Evolutionary conservation across 139 green algal species (phyloP), one percentile per base, ranked within the genome.

Genomic region (Closterium sp.): DNA sequence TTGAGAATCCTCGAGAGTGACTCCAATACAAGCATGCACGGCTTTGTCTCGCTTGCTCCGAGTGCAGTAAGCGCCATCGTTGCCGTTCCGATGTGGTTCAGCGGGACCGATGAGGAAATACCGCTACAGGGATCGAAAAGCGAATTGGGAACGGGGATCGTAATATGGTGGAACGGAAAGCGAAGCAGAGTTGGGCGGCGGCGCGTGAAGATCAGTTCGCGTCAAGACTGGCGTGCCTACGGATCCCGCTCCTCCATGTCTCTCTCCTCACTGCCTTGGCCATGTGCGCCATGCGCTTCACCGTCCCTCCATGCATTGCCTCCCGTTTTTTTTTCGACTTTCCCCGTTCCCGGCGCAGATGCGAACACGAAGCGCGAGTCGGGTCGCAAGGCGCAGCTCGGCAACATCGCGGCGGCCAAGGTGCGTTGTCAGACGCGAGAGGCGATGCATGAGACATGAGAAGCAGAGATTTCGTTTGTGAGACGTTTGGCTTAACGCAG

Each of bases 371-470:
- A 99, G 93, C 94, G 98, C 3, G 98, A 99, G 45, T 96, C 95
- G 13, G 98, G 98, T 29, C 97, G 97, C 79, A 99, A 98, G 92
- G 98, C 98, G 9, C 98, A 99, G 96, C 90, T 97, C 31, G 97
- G 96, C 85, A 99, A 99, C 94, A 99, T 99, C 84, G 95, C 96
- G 85, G 98, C 98, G 5, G 98, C 97, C 31, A 99, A 99, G 97
- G 92, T 94, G 29, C n/a, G n/a, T n/a, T n/a, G n/a, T n/a, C n/a
- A 24, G 28, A 85, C 70, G 24, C 9, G 32, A 91, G 29, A 6
- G n/a, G n/a, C n/a, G n/a, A n/a, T n/a, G n/a, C 19, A 70, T 31
- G 31, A 28, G 34, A 87, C 31, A 2, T 87, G 89, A 42, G 22
- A 32, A n/a, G n/a, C n/a, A 86, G 73, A 0, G 3, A 86, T 86